A percentile compares a stretch with the other conserved stretches of the same genome.
phyloP scores from a whole-genome alignment of 176 grass and related monocot species.

The Juncus effusus region DNA sequence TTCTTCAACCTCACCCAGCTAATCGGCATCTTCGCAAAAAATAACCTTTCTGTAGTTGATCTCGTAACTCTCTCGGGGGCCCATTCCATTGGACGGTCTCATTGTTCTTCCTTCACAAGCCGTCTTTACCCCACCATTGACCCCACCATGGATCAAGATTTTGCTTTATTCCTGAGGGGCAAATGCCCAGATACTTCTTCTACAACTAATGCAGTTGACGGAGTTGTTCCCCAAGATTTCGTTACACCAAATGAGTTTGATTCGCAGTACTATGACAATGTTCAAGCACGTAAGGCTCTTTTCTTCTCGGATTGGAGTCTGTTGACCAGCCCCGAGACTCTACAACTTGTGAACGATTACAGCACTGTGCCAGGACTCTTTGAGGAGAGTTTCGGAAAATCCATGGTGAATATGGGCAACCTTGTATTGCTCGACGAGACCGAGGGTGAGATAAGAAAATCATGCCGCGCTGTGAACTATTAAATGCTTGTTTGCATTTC shows the following conservation, averaged over 20 bases:
- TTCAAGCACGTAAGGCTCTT: conserved; percentile 15
- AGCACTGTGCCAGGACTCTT: conserved; percentile 3
- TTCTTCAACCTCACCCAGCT: neutral
- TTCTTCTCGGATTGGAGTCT: conserved; percentile 43
- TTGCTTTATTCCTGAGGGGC: conserved; percentile 8
- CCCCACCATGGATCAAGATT: conserved; percentile 20
- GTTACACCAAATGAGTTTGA: conserved; percentile 30
- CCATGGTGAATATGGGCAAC: conserved; percentile 34
- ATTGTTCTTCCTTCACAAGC: conserved; percentile 45
- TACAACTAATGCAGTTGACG: neutral
- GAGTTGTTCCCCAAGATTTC: conserved; percentile 23
- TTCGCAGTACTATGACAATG: conserved; percentile 44
- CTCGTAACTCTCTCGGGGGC: conserved; percentile 55
- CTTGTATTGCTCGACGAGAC: conserved; percentile 29
- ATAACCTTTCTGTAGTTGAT: conserved; percentile 28
- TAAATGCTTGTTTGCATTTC: too few relatives aligned
- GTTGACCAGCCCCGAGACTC: neutral
- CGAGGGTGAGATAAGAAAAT: conserved; percentile 35
- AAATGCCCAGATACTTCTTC: conserved; percentile 3
- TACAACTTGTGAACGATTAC: conserved; percentile 14
- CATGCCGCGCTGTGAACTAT: conserved; percentile 33
- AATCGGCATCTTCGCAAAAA: conserved; percentile 23
- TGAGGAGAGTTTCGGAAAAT: conserved; percentile 27
- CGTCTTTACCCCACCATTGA: conserved; percentile 18
- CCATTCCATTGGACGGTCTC: conserved; percentile 44